Conservation (phyloP, 1,284 basidiomycete species). For the Amylostereum chailletii region DNA sequence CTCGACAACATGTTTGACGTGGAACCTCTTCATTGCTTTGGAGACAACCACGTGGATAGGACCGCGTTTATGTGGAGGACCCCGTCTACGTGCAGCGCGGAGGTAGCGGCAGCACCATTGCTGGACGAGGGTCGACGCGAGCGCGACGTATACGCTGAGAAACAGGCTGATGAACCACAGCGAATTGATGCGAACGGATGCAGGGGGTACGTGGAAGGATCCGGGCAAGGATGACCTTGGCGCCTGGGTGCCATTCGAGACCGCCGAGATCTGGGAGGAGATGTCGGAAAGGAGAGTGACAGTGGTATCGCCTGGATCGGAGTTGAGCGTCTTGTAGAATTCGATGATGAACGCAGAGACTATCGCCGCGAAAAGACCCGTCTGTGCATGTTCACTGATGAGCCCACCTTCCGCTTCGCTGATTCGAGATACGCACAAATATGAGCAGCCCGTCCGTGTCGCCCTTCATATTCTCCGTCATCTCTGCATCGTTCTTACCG, state of each 20-base stretch:
- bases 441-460: conserved; percentile 10
- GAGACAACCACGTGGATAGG: conserved; percentile 4
- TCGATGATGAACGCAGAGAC: conserved; percentile 35
- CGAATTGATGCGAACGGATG: conserved; percentile 20
- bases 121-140: conserved; percentile 16
- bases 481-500: conserved; percentile 2
- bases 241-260: background rate
- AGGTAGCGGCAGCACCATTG: conserved; percentile 17
- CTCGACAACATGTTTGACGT: background rate
- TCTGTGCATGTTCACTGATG: background rate
- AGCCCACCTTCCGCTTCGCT: too few species aligned
- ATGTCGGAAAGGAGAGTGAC: conserved; percentile 25
- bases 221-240: background rate
- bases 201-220: conserved; percentile 11
- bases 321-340: conserved; percentile 27
- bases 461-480: conserved; percentile 8
- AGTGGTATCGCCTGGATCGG: conserved; percentile 22
- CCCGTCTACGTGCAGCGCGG: conserved; percentile 20
- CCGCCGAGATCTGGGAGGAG: background rate
- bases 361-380: conserved; percentile 38
- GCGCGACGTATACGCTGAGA: conserved; percentile 14
- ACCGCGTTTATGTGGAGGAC: conserved; percentile 1
- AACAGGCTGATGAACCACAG: conserved; percentile 25
- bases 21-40: conserved; percentile 1
- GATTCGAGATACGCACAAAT: conserved; percentile 6